Percentiles rank a stretch among this genome's conserved stretches.
Evolutionary conservation across 768 basidiomycete species (phyloP).

Genomic region (Cystofilobasidium macerans): DNA sequence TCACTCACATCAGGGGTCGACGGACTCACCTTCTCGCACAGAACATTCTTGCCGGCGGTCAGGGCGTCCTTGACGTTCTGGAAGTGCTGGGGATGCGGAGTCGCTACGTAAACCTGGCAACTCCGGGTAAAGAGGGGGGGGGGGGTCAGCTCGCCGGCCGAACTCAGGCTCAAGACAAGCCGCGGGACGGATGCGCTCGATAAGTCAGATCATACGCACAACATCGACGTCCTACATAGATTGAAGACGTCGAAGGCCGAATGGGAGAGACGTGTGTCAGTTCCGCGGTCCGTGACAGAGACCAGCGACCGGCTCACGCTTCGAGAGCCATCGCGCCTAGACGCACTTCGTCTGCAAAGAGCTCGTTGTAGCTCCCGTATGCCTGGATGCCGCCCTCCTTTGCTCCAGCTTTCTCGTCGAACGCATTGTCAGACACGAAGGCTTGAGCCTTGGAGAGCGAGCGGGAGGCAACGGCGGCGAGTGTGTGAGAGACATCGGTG

Average conservation of each 20-base stretch:
- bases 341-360: slow-evolving; percentile 57
- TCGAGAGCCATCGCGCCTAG: no score
- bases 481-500: slow-evolving; percentile 34
- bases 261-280: background rate
- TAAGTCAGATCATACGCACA: no score
- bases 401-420: slow-evolving; percentile 48
- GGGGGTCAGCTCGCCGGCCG: no score
- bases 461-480: slow-evolving; percentile 67
- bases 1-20: background rate
- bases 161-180: no score
- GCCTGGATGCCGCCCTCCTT: slow-evolving; percentile 50
- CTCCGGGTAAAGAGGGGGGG: background rate
- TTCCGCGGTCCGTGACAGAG: slow-evolving; percentile 46
- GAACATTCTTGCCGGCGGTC: slow-evolving; percentile 67
- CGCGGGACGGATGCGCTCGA: background rate
- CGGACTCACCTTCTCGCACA: slow-evolving; percentile 58
- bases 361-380: slow-evolving; percentile 63
- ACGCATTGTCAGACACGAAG: slow-evolving; percentile 55
- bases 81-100: slow-evolving; percentile 77
- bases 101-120: slow-evolving; percentile 44
- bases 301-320: no score
- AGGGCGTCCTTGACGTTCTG: slow-evolving; percentile 64
- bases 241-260: background rate
- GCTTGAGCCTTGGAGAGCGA: slow-evolving; percentile 56
- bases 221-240: no score